Percentiles rank a stretch among this genome's conserved stretches.
phyloP scores from a whole-genome alignment of 805 yeast species.

The Hanseniaspora occidentalis region DNA sequence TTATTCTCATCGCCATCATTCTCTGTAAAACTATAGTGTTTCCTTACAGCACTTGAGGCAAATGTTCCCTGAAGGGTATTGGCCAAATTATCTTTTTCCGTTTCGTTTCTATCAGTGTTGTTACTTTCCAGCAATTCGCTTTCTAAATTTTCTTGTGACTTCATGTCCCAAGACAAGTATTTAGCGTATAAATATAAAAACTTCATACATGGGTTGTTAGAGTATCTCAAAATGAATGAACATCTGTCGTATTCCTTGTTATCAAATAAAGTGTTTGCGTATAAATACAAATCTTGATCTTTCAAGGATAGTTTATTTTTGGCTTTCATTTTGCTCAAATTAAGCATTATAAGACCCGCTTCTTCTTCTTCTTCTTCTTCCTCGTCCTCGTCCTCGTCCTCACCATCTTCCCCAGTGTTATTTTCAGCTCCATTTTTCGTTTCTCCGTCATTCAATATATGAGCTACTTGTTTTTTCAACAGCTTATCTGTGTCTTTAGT shows the following conservation, averaged over 20 bases:
- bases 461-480: too few relatives aligned
- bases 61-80: neutral
- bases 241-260: constrained; percentile 80
- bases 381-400: constrained; percentile 4
- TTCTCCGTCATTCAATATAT: too few relatives aligned
- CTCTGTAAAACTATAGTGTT: neutral
- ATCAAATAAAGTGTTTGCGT: constrained; percentile 67
- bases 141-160: constrained; percentile 56
- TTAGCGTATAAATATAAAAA: constrained; percentile 61
- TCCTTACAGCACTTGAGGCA: neutral
- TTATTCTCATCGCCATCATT: neutral
- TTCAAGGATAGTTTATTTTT: constrained; percentile 7
- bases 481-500: constrained; percentile 2
- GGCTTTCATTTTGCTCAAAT: neutral
- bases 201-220: constrained; percentile 70
- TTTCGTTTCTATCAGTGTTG: neutral
- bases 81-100: neutral
- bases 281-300: constrained; percentile 35
- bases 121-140: constrained; percentile 33
- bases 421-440: constrained; percentile 3
- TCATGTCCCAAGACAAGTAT: constrained; percentile 68
- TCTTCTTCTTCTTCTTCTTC: constrained; percentile 3
- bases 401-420: constrained; percentile 12
- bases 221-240: constrained; percentile 48
- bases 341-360: neutral